Base-by-base conservation (phyloP, 1,284 basidiomycete genomes). In the Cryptococcus sp. region DNA sequence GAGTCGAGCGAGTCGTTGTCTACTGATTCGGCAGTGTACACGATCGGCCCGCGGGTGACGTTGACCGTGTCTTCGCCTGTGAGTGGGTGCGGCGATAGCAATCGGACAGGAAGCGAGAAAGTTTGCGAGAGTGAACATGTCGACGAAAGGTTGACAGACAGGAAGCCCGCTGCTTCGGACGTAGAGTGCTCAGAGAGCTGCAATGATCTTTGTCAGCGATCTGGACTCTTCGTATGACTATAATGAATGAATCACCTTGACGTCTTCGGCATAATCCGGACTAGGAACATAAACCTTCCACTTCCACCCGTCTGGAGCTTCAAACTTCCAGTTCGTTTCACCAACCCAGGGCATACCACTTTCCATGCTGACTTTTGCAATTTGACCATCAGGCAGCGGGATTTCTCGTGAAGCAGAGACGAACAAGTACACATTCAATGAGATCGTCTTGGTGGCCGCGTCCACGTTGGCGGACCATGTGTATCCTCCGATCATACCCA, bases 401-500 rank as follows among this genome's bases (percentile, higher is more conserved):
- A 74, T 69, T 1, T 19, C 63, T n/a, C 69, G 59, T 10, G 58
- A 57, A 7, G 63, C 70, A 1, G 67, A 66, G 20, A 67, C 56
- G 54, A 69, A 66, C 17, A 73, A 58, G 48, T 70, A 69, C 6
- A 72, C 55, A 40, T 65, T 55, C 13, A 72, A 58, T 1, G 48
- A 23, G 52, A 73, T 69, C 1, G 22, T 39, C 54, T 61, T 59
- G n/a, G 38, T 41, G 0, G 20, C 23, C 22, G 48, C 54, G 16
- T 71, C 64, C 5, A 68, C 54, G 8, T 51, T 39, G 2, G 56
- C 64, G 6, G 57, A 23, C 72, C 72, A 73, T 2, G 67, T 66
- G 52, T 73, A 73, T 25, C 69, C 72, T 23, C 72, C 72, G 13
- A 73, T 56, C 60, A 73, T 70, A 3, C 72, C 69, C n/a, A 73